Percentiles rank a stretch among this genome's conserved stretches.
Conservation (phyloP, 1,139 yeast species). For the Meyerozyma guilliermondii region DNA sequence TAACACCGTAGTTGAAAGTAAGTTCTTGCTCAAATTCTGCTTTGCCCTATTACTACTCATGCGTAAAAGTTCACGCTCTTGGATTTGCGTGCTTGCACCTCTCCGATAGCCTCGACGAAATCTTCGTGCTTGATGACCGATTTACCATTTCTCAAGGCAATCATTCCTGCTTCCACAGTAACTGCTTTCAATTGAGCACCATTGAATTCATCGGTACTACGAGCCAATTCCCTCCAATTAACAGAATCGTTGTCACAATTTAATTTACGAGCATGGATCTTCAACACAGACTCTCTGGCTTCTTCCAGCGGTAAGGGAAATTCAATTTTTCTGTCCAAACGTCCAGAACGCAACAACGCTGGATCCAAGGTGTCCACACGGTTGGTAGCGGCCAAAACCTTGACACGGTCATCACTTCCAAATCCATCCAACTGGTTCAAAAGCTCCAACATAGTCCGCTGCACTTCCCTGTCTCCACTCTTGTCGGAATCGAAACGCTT, state of each 20-base stretch:
- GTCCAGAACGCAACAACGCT: conserved; percentile 92
- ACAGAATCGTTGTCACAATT: conserved; percentile 81
- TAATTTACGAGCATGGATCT: conserved; percentile 95
- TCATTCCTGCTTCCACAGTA: conserved; percentile 99
- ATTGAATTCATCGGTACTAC: conserved; percentile 96
- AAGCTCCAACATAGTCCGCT: conserved; percentile 97
- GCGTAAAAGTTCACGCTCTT: conserved; percentile 96
- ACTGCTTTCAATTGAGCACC: conserved; percentile 99
- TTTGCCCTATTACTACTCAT: conserved; percentile 19
- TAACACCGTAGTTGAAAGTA: too few species aligned
- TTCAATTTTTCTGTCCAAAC: conserved; percentile 95
- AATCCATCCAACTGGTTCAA: conserved; percentile 97
- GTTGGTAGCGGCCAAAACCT: conserved; percentile 96
- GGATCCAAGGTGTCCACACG: conserved; percentile 98
- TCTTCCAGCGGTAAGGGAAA: conserved; percentile 97
- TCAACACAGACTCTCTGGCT: conserved; percentile 92
- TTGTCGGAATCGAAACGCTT: conserved; percentile 97
- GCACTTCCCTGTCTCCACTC: conserved; percentile 98
- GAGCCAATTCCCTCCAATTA: conserved; percentile 96
- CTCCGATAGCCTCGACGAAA: conserved; percentile 96
- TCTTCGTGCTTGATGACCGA: conserved; percentile 92
- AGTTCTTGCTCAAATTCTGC: background rate
- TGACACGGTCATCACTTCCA: conserved; percentile 96
- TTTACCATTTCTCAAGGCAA: conserved; percentile 94
- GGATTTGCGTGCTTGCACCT: conserved; percentile 95